A percentile compares a stretch with the other conserved stretches of the same genome.
Evolutionary conservation across 176 grass and related monocot genomes (phyloP).

Genomic region (Carex kokanica): DNA sequence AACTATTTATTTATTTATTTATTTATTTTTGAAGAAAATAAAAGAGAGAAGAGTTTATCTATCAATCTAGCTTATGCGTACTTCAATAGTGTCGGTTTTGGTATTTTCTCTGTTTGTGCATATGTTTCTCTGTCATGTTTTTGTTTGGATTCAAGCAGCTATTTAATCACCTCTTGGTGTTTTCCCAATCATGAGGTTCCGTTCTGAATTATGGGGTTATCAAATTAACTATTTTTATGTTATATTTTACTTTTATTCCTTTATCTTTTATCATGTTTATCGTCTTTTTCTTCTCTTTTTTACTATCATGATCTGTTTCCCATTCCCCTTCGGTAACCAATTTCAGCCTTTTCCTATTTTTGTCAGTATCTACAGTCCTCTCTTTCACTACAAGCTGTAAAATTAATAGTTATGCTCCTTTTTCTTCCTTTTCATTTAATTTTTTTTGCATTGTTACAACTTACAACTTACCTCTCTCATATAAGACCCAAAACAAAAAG

Average conservation of each 20-base stretch:
- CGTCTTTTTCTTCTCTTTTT: neutral
- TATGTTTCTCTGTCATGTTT: slow-evolving; percentile 23
- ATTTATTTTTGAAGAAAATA: too few species aligned
- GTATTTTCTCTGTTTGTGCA: slow-evolving; percentile 24
- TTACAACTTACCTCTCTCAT: neutral
- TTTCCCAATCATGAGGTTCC: slow-evolving; percentile 22
- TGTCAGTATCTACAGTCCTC: slow-evolving; percentile 45
- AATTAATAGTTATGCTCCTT: neutral
- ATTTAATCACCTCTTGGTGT: slow-evolving; percentile 28
- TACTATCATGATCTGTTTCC: neutral
- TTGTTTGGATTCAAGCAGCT: slow-evolving; percentile 30
- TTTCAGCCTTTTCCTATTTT: slow-evolving; percentile 70
- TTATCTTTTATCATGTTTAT: slow-evolving; percentile 7
- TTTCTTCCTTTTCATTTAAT: neutral
- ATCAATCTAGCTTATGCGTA: slow-evolving; percentile 14
- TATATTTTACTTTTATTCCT: slow-evolving; percentile 13
- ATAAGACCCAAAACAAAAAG: neutral
- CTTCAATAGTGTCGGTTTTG: slow-evolving; percentile 27
- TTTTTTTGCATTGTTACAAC: neutral
- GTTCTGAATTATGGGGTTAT: slow-evolving; percentile 37
- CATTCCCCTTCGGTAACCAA: slow-evolving; percentile 30
- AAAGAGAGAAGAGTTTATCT: neutral
- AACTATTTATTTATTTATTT: too few species aligned
- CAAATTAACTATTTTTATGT: slow-evolving; percentile 42
- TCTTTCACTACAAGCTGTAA: slow-evolving; percentile 20